A percentile compares a stretch with the other conserved stretches of the same genome.
These are phyloP conservation scores for Nannochloropsis salina DNA, from an alignment of 108 stramenopile genomes.

Conservation along the genomic window DNA sequence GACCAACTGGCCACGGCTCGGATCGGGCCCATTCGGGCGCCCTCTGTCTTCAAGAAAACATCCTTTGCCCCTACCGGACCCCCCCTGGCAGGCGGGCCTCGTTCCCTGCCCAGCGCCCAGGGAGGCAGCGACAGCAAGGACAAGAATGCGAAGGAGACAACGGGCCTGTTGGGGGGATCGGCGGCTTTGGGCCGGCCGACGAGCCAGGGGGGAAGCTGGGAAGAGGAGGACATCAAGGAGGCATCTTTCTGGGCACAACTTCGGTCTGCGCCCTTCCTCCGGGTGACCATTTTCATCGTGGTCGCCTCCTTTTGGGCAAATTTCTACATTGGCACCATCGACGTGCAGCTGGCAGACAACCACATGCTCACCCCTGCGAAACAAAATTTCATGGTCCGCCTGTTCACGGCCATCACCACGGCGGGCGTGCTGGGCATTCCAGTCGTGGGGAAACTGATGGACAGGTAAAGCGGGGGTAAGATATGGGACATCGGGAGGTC, in stretches of 20 bases:
- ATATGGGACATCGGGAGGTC: neutral
- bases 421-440: constrained; percentile 52
- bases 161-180: neutral
- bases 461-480: constrained; percentile 27
- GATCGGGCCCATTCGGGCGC: constrained; percentile 27
- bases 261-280: constrained; percentile 36
- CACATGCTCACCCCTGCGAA: neutral
- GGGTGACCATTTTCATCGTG: constrained; percentile 51
- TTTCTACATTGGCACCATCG: constrained; percentile 57
- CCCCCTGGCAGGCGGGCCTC: neutral
- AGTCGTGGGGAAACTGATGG: constrained; percentile 53
- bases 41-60: constrained; percentile 24
- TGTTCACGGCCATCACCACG: constrained; percentile 53
- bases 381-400: neutral
- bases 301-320: constrained; percentile 51
- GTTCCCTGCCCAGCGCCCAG: neutral
- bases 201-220: neutral
- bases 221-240: constrained; percentile 30
- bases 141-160: neutral
- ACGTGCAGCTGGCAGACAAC: constrained; percentile 18
- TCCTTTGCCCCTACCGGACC: constrained; percentile 22
- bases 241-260: constrained; percentile 49
- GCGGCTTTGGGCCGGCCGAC: neutral
- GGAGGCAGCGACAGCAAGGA: neutral
- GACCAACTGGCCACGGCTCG: neutral